phyloP scores from a whole-genome alignment of 768 basidiomycete genomes.

The Collybia sordida region DNA sequence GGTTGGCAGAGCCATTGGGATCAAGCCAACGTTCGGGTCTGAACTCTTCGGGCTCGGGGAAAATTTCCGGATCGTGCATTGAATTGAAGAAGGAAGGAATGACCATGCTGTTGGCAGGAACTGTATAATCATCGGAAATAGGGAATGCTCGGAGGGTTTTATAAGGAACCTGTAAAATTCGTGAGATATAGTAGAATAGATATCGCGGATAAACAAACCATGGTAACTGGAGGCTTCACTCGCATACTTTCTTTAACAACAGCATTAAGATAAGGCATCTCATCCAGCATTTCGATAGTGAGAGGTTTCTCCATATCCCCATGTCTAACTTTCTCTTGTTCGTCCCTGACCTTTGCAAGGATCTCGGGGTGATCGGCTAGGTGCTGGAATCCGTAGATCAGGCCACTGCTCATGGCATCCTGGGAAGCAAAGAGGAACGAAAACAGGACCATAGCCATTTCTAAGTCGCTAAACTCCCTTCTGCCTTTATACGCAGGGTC shows the following conservation, averaged over 20 bases:
- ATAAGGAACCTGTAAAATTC: conserved; percentile 79
- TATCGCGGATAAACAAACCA: conserved; percentile 52
- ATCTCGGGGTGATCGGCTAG: conserved; percentile 90
- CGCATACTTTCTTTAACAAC: conserved; percentile 93
- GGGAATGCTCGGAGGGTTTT: conserved; percentile 87
- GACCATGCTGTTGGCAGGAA: conserved; percentile 89
- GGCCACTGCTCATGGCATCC: conserved; percentile 97
- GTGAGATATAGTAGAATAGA: no score
- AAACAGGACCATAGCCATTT: conserved; percentile 97
- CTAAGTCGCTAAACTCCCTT: conserved; percentile 85
- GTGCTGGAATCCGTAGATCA: conserved; percentile 97
- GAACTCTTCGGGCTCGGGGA: conserved; percentile 83
- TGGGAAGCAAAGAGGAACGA: conserved; percentile 96
- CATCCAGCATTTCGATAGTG: conserved; percentile 85
- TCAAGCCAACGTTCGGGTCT: conserved; percentile 94
- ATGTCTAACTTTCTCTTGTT: conserved; percentile 82
- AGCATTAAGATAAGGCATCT: conserved; percentile 92
- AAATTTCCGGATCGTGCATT: conserved; percentile 85
- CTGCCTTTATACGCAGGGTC: conserved; percentile 73
- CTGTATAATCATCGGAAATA: conserved; percentile 88
- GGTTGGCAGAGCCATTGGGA: conserved; percentile 69
- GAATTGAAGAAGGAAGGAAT: conserved; percentile 94
- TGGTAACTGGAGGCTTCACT: conserved; percentile 90
- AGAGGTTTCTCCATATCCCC: conserved; percentile 75
- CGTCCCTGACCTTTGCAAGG: conserved; percentile 84